Base-by-base conservation (phyloP, 139 green algal genomes). In the Volvox reticuliferus region DNA sequence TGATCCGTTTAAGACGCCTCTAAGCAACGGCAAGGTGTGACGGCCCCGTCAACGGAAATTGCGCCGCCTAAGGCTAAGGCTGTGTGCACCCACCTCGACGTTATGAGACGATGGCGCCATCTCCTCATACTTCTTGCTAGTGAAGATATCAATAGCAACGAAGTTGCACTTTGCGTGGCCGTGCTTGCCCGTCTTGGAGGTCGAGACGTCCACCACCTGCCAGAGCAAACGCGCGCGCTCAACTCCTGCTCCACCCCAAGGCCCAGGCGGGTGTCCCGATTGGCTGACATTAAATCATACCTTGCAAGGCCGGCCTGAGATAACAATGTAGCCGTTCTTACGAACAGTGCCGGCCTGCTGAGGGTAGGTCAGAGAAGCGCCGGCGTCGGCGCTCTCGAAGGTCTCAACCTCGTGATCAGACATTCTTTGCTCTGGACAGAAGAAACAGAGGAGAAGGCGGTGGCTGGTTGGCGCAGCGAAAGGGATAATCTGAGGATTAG, bases 111-210 rank as follows among this genome's bases (percentile, higher is more conserved):
- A 99, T 77, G 98, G 98, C 14, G 96, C 97, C 95, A 99, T 97
- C 86, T 99, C 98, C 93, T 99, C 98, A 88, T 98, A 96, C 95
- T 99, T 99, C 97, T 99, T 99, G 92, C 95, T 95, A 61, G 97
- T 99, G 97, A 99, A 99, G 91, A 99, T 99, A 91, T 99, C 98
- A 69, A 99, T 97, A 65, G 92, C 98, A 12, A 97, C 93, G 89
- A 99, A 99, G 93, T 99, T 96, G 94, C 98, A 99, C 97, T 99
- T 99, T 65, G 98, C 98, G 95, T 99, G 97, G 81, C 98, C 98
- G 97, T 99, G 98, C 98, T 99, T 99, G 91, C 98, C 98, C 37
- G 98, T 99, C 97, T 99, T 99, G 81, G 98, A 99, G 79, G 98
- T 99, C 69, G 98, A 99, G 82, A 99, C 98, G 87, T 99, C 98